These are phyloP conservation scores for Periconia macrospinosa DNA, from an alignment of 2,329 filamentous ascomycete species.

Conservation along the genomic window DNA sequence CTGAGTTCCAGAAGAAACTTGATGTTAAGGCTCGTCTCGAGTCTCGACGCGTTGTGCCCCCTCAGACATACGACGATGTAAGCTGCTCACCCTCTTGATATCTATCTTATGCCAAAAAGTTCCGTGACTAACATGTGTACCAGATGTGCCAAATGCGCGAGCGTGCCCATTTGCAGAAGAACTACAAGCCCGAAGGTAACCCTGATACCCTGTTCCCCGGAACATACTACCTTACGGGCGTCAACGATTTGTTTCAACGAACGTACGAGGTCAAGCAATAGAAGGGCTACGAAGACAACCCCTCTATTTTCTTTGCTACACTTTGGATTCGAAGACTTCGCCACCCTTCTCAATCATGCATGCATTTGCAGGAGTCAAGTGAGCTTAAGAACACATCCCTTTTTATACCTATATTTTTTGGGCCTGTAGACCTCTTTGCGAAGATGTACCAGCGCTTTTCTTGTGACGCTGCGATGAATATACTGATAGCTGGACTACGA, in stretches of 20 bases:
- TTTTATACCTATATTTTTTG: constrained; percentile 6
- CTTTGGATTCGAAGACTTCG: constrained; percentile 29
- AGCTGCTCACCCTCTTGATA: constrained; percentile 8
- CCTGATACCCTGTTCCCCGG: constrained; percentile 49
- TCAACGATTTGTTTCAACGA: constrained; percentile 56
- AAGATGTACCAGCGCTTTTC: not conserved
- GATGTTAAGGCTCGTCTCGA: constrained; percentile 52
- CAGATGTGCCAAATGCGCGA: constrained; percentile 57
- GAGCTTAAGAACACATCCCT: not conserved
- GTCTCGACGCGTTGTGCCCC: constrained; percentile 48
- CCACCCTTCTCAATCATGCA: constrained; percentile 15
- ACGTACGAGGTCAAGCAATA: constrained; percentile 54
- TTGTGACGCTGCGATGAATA: not conserved
- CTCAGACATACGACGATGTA: constrained; percentile 53
- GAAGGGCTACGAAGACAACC: constrained; percentile 7
- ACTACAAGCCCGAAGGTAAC: constrained; percentile 50
- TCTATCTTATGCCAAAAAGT: not conserved
- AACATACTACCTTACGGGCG: constrained; percentile 54
- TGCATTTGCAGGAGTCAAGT: constrained; percentile 39
- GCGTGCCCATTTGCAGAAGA: constrained; percentile 54
- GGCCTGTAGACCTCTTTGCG: constrained; percentile 3
- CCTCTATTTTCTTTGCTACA: not conserved
- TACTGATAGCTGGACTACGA: no score
- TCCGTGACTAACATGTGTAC: constrained; percentile 24
- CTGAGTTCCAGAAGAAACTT: constrained; percentile 51